These are phyloP conservation scores for Aureobasidium sp. DNA, from an alignment of 2,329 filamentous ascomycete species.

Conservation along the genomic window DNA sequence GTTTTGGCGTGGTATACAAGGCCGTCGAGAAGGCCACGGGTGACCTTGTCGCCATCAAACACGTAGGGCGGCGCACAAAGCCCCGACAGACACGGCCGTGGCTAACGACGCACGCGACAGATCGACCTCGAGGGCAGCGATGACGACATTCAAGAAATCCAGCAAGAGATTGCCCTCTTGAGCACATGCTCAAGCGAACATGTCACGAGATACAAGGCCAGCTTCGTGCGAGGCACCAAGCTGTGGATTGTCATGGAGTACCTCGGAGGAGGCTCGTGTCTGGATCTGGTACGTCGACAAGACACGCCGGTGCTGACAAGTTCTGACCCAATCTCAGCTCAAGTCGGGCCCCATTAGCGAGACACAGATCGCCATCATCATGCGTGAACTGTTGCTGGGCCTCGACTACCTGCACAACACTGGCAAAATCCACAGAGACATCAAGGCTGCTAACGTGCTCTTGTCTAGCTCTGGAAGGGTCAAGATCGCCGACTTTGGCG, in stretches of 20 bases:
- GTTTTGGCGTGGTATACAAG: constrained; percentile 95
- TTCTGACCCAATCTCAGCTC: constrained; percentile 49
- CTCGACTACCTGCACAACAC: constrained; percentile 90
- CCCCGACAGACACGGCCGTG: background rate
- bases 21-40: constrained; percentile 86
- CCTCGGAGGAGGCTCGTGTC: constrained; percentile 86
- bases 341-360: constrained; percentile 87
- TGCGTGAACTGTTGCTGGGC: constrained; percentile 80
- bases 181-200: constrained; percentile 91
- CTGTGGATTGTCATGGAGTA: constrained; percentile 99
- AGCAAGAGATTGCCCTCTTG: constrained; percentile 91
- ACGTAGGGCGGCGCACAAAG: constrained; percentile 51
- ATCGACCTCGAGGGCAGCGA: constrained; percentile 98
- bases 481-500: constrained; percentile 94
- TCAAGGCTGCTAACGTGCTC: constrained; percentile 94
- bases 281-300: constrained; percentile 65
- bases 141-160: constrained; percentile 96
- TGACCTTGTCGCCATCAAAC: constrained; percentile 93
- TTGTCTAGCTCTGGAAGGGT: constrained; percentile 85
- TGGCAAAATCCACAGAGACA: constrained; percentile 93
- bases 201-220: constrained; percentile 93
- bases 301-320: constrained; percentile 18
- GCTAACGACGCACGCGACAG: constrained; percentile 41
- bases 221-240: constrained; percentile 92
- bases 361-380: constrained; percentile 86